Evolutionary conservation across 2,329 filamentous ascomycete genomes (phyloP), one percentile per base, ranked within the genome.

Genomic region (Fonsecaea pedrosoi): DNA sequence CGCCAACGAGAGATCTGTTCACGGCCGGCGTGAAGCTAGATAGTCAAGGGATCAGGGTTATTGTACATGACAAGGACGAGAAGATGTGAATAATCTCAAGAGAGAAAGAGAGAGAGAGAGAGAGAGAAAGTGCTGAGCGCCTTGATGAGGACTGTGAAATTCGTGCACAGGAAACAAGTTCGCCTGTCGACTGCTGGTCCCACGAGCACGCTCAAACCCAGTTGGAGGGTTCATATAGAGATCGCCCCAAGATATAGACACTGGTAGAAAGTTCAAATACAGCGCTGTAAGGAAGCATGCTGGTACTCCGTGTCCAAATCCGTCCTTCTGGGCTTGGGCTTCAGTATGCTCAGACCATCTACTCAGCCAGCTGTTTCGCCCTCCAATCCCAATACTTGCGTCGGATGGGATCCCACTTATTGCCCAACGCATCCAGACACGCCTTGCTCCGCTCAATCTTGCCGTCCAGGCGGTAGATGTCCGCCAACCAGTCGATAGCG

Each of bases 361-460:
- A 56, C 12, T 38, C 30, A n/a, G 25, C 32, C 40, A 64, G 58
- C 65, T 69, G 63, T 12, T 59, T 71, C 15, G 71, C 76, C 75
- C 87, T 84, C 80, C 91, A 97, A 74, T 91, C 89, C 95, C 95
- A 99, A 80, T 97, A 99, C 70, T 94, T 94, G 71, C 89, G 89
- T 65, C 95, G 85, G 67, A 99, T 90, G 6, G 92, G 92, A 83
- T 99, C 95, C 85, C 93, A 99, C 82, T 89, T 94, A 75, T 90
- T 88, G 56, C 87, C 90, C 74, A 99, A 78, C 68, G 96, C 81
- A 65, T 86, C 85, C 74, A 97, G 79, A 68, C 90, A 92, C 75
- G 87, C 79, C 62, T 83, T 86, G 1, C 93, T 93, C 76, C 87
- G 85, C 5, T 81, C 82, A 15, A 78, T 78, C 2, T 75, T 76